phyloP scores from a whole-genome alignment of 352 stramenopile species.

The Phytophthora agathidicida region DNA sequence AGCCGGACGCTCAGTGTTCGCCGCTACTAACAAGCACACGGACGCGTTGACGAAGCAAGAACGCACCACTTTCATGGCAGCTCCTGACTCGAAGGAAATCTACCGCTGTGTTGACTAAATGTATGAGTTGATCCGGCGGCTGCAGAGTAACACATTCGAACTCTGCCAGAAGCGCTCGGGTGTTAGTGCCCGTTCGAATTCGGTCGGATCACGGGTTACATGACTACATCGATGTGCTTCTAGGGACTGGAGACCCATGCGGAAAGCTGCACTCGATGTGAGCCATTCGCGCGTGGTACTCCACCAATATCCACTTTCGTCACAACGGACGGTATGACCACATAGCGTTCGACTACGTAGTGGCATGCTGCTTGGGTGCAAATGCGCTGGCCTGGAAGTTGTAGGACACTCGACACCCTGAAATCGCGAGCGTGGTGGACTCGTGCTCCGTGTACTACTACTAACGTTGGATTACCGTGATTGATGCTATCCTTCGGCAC shows the following conservation, averaged over 20 bases:
- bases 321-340: not conserved
- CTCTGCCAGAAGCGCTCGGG: not conserved
- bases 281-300: slow-evolving; percentile 10
- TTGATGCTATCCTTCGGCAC: too few relatives aligned
- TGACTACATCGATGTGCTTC: not conserved
- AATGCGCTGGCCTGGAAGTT: not conserved
- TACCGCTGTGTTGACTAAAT: slow-evolving; percentile 10
- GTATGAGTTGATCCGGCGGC: slow-evolving; percentile 5
- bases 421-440: not conserved
- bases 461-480: not conserved
- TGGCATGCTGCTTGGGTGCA: slow-evolving; percentile 2
- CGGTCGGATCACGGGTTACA: too few relatives aligned
- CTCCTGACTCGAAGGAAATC: slow-evolving; percentile 12
- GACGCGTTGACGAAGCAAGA: slow-evolving; percentile 15
- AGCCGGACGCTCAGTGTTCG: slow-evolving; percentile 16
- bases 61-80: slow-evolving; percentile 3
- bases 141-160: too few relatives aligned
- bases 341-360: not conserved
- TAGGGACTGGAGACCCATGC: not conserved
- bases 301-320: slow-evolving; percentile 20
- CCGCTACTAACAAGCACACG: not conserved
- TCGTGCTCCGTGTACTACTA: too few relatives aligned
- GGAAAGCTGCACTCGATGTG: slow-evolving; percentile 10
- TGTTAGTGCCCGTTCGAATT: slow-evolving; percentile 29
- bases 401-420: slow-evolving; percentile 8